Evolutionary conservation across 352 stramenopile genomes (phyloP).

Genomic region (Thalassiosira sp.): DNA sequence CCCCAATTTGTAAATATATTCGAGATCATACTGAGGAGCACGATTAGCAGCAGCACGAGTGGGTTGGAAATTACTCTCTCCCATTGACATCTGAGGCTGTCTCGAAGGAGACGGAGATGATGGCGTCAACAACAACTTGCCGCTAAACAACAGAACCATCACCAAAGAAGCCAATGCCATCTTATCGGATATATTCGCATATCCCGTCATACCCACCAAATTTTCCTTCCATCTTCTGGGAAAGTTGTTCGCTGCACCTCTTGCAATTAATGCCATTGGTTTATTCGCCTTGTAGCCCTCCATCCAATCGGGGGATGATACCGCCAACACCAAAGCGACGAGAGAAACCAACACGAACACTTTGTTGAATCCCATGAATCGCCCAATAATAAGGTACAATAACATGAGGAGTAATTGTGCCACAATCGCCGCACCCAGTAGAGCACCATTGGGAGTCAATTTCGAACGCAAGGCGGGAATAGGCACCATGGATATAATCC

Average conservation of each 20-base stretch:
- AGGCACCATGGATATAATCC: conserved; percentile 23
- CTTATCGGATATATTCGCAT: conserved; percentile 38
- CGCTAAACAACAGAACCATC: conserved; percentile 30
- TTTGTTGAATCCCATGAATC: conserved; percentile 38
- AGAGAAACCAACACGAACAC: conserved; percentile 33
- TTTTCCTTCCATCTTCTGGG: conserved; percentile 48
- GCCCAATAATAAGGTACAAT: conserved; percentile 12
- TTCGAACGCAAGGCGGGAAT: conserved; percentile 5
- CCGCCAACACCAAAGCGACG: conserved; percentile 17
- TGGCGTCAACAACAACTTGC: conserved; percentile 41
- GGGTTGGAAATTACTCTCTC: conserved; percentile 6
- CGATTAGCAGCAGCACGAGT: background rate
- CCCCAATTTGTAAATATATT: conserved; percentile 75
- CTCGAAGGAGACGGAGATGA: background rate
- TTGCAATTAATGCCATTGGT: conserved; percentile 32
- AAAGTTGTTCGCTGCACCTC: conserved; percentile 32
- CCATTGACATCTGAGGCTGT: conserved; percentile 18
- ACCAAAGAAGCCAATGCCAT: conserved; percentile 42
- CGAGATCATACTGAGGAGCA: conserved; percentile 34
- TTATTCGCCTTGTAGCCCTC: conserved; percentile 40
- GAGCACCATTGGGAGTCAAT: conserved; percentile 19
- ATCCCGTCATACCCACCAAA: conserved; percentile 40
- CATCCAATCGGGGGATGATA: conserved; percentile 48
- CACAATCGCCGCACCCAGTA: conserved; percentile 16
- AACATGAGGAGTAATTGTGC: conserved; percentile 9